Percentiles rank a stretch among this genome's conserved stretches.
phyloP scores from a whole-genome alignment of 306 rosid genomes.

The Cicer judaicum region DNA sequence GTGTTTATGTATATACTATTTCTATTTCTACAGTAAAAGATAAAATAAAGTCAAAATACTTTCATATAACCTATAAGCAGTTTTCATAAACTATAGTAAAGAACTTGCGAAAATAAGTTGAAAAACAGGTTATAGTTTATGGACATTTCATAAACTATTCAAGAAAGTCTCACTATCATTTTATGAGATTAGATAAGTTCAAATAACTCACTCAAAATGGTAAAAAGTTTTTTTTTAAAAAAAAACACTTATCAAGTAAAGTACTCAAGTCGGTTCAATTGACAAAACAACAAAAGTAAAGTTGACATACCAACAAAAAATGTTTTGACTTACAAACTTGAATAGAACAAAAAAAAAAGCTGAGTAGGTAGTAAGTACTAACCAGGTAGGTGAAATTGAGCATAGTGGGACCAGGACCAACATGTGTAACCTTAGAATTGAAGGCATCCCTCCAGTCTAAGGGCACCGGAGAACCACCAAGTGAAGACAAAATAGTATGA shows the following conservation, averaged over 20 bases:
- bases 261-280: not conserved
- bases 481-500: conserved; percentile 56
- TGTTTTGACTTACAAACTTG: not conserved
- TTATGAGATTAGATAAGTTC: not conserved
- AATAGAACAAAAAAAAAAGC: not conserved
- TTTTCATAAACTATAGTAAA: not conserved
- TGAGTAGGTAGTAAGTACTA: conserved; percentile 26
- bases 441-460: conserved; percentile 59
- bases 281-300: conserved; percentile 4
- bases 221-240: not conserved
- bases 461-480: conserved; percentile 61
- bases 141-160: not conserved
- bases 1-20: not conserved
- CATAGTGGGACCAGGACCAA: conserved; percentile 84
- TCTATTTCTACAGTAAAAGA: not conserved
- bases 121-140: not conserved
- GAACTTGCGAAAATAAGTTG: not conserved
- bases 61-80: not conserved
- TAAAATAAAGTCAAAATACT: not conserved
- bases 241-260: not conserved
- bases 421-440: conserved; percentile 41
- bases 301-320: conserved; percentile 1
- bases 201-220: not conserved
- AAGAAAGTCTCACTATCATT: not conserved
- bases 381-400: conserved; percentile 90